Base-by-base conservation (phyloP, 306 rosid genomes). In the Rosa multiflora region DNA sequence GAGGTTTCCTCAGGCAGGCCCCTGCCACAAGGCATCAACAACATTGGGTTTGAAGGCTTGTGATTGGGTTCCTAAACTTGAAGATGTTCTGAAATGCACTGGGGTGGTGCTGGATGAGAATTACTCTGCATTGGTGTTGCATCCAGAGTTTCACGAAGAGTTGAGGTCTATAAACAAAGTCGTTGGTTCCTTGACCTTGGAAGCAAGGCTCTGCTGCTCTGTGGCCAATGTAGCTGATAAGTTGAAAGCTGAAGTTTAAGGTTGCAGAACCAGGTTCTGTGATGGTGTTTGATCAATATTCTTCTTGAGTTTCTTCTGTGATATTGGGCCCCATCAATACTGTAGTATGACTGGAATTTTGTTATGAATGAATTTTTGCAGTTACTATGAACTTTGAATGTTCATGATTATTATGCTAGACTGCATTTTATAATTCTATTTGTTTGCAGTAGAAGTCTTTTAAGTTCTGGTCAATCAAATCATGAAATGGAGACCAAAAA, bases 1-100 rank as follows among this genome's bases (percentile, higher is more conserved):
- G 86, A 93, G 85, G 76, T 92, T 92, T 86, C 91, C 99, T 82
- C 93, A 88, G 76, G 97, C 88, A 6, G 85, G 75, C 76, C 90
- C 89, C 2, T 92, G 92, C 68, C 82, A 85, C 0, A 82, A 85
- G 56, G 90, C 92, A 2, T 79, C 86, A 0, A 11, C 80, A 4
- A 23, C 21, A 64, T 88, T 91, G 76, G 90, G 90, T 75, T 86
- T 90, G 94, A 85, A 82, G 81, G 86, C 83, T 66, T 91, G 96
- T 17, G 85, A 89, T 67, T 90, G 97, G 94, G 87, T 92, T 83
- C 98, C 99, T 51, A 90, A 85, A 70, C 91, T 91, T 14, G 94
- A 95, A 77, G 97, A 85, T 82, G 88, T 90, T 39, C 84, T 72
- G 59, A 90, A 82, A 79, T 95, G 85, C 79, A 74, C 90, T 11